Evolutionary conservation across 192 early-diverging fungal genomes (phyloP), one percentile per base, ranked within the genome.

Genomic region (Oehlia diaphana): DNA sequence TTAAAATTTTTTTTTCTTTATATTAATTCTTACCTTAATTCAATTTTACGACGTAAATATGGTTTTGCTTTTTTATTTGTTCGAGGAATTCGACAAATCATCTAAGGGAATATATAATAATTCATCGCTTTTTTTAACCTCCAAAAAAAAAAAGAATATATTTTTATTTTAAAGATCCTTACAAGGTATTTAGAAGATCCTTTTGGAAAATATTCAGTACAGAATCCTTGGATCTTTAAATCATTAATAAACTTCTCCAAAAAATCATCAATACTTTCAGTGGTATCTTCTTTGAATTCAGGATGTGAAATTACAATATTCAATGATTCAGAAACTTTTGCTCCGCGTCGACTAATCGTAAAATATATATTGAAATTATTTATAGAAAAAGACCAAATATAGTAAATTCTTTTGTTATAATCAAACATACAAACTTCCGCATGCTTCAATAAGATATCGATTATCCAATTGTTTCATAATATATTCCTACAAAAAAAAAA

Each of bases 381-480:
- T 7, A 12, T 42, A 49, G 21, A 47, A 14, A 39, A 10, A 23
- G 9, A 65, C 47, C 21, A 53, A 0, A 37, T 37, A 63, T 23
- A 26, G 23, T 65, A 66, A 35, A 19, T 2, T 28, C n/a, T 19
- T 5, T 73, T 33, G 26, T 28, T 44, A 44, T 44, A 44, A 74
- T 33, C 49, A 63, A 61, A 76, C 79, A 39, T 76, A 80, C 79
- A 65, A 76, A 39, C 61, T 76, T 16, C 72, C 79, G 62, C 79
- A 80, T 14, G 72, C 35, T 47, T 31, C 49, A 16, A 16, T 31
- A 42, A 39, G 77, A n/a, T 63, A 80, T 67, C 62, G 26, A 19
- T n/a, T 8, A 63, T 76, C 74, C 14, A 80, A 53, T 67, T 66
- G 23, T 13, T 39, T 4, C n/a, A 64, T 23, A 21, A 79, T 49